Conservation (phyloP, 305 asterid species). For the Withania somnifera region DNA sequence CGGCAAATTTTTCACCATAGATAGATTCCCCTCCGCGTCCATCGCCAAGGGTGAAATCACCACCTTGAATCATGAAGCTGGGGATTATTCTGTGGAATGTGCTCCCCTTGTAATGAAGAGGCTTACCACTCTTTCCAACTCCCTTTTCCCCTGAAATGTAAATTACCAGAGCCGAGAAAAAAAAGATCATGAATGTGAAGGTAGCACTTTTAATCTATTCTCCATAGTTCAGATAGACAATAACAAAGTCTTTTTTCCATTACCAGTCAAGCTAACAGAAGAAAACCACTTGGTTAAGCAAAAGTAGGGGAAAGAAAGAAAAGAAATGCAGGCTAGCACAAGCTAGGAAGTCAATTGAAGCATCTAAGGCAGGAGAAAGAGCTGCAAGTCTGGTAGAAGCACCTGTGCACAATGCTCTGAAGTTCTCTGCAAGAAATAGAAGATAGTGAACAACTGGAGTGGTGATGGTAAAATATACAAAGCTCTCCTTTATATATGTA, state of each 20-base stretch:
- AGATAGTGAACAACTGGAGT: not conserved
- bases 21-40: slow-evolving; percentile 98
- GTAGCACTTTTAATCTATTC: not conserved
- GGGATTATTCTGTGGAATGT: slow-evolving; percentile 86
- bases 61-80: slow-evolving; percentile 98
- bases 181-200: not conserved
- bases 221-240: not conserved
- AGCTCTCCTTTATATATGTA: not conserved
- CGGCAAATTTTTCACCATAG: slow-evolving; percentile 83
- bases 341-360: not conserved
- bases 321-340: not conserved
- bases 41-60: slow-evolving; percentile 95
- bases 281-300: not conserved
- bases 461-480: not conserved
- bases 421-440: slow-evolving; percentile 48
- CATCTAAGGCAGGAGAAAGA: not conserved
- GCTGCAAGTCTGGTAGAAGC: not conserved
- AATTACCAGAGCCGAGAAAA: not conserved
- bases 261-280: not conserved
- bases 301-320: not conserved
- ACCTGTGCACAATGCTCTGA: slow-evolving; percentile 84
- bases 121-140: slow-evolving; percentile 60
- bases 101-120: slow-evolving; percentile 93
- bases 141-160: slow-evolving; percentile 62
- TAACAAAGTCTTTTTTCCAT: not conserved